Conservation (phyloP, 345 rosid species). For the Brassica napus region DNA sequence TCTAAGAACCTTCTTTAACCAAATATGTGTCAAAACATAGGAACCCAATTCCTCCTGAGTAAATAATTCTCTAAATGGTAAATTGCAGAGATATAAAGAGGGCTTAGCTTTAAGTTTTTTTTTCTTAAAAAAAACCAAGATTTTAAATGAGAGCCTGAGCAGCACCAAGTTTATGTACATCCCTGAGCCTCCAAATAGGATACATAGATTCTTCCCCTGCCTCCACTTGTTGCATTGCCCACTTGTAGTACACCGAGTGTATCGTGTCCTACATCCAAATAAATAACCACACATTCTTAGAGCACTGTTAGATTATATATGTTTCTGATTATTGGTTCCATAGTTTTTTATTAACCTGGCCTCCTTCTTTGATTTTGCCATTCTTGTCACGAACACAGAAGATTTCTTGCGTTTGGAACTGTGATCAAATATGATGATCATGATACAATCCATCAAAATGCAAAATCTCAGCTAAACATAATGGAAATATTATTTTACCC, state of each 20-base stretch:
- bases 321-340: neutral
- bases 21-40: conserved; percentile 30
- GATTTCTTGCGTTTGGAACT: conserved; percentile 91
- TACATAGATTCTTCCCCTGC: conserved; percentile 77
- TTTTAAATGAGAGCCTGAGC: conserved; percentile 70
- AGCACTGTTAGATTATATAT: neutral
- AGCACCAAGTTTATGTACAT: conserved; percentile 75
- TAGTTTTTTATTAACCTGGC: conserved; percentile 52
- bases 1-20: neutral
- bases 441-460: conserved; percentile 2
- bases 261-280: conserved; percentile 67
- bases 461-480: neutral
- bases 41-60: conserved; percentile 1
- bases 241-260: conserved; percentile 68
- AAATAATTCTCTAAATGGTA: neutral
- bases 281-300: neutral
- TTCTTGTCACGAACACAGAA: conserved; percentile 68
- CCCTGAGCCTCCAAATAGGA: conserved; percentile 90
- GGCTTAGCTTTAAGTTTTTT: conserved; percentile 3
- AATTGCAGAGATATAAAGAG: conserved; percentile 10
- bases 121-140: neutral
- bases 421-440: conserved; percentile 31
- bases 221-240: conserved; percentile 98
- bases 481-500: conserved; percentile 48
- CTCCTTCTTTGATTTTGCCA: conserved; percentile 82